Conservation (phyloP, 192 early-diverging fungal genomes). For the Umbelopsis isabellina region DNA sequence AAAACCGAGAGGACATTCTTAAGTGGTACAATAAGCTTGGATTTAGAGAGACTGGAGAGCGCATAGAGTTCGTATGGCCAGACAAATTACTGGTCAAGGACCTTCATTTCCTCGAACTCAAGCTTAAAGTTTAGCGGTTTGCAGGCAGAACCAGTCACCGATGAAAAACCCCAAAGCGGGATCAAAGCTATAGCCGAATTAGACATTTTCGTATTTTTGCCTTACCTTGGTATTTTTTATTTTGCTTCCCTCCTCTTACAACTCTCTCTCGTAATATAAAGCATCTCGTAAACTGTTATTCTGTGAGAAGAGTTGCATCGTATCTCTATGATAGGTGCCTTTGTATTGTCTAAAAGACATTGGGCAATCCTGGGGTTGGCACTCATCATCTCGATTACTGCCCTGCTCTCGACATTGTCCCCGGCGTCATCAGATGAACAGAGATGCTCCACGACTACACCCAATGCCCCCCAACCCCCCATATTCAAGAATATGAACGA, state of each 20-base stretch:
- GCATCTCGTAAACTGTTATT: too few species aligned
- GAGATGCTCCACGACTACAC: background rate
- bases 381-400: too few species aligned
- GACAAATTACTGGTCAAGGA: conserved; percentile 40
- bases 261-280: too few species aligned
- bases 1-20: conserved; percentile 46
- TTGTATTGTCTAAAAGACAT: too few species aligned
- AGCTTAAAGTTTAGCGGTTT: background rate
- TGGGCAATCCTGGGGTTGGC: too few species aligned
- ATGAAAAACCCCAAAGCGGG: too few species aligned
- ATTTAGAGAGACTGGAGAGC: conserved; percentile 48
- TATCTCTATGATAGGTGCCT: too few species aligned
- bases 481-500: conserved; percentile 12
- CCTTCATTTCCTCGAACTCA: conserved; percentile 45
- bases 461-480: background rate
- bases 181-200: too few species aligned
- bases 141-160: background rate
- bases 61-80: conserved; percentile 42
- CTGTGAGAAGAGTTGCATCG: too few species aligned
- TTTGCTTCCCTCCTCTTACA: too few species aligned
- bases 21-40: conserved; percentile 52
- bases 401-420: background rate
- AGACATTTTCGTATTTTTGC: too few species aligned
- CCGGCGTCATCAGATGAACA: background rate
- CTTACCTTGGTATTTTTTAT: too few species aligned